Base-by-base conservation (phyloP, 441 rosid genomes). In the Populus hybrid region DNA sequence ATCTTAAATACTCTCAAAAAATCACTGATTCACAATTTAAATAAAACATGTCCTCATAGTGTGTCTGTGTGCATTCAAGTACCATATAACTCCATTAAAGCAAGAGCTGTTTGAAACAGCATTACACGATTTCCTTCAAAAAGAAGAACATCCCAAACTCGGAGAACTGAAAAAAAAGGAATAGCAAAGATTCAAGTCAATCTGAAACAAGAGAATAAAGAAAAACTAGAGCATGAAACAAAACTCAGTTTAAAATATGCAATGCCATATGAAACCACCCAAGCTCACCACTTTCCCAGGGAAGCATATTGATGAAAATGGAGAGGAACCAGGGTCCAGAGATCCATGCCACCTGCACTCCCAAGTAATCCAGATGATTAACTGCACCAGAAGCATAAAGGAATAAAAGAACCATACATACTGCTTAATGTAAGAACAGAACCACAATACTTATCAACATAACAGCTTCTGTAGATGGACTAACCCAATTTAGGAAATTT, bases 231-330 rank as follows among this genome's bases (percentile, higher is more conserved):
- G 68, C 54, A 59, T 50, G 70, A 21, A 59, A 57, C 10, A 72
- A 66, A 75, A 24, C 10, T 46, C 20, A 18, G 18, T 64, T 36
- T 12, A 24, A 38, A 70, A 69, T 59, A 11, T 78, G 57, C 8
- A 74, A 35, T 35, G 57, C 38, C 14, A 73, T 57, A 67, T 70
- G 64, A 85, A 61, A 72, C 82, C 76, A 75, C 78, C 90, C 84
- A 86, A 89, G 85, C 96, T 93, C 86, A 93, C 99, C 99, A 88
- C 99, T 97, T 97, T 97, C 99, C 99, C 99, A 97, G 70, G 99
- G 99, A 86, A 97, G 97, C 93, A 95, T 95, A 82, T 97, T 95
- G 93, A 97, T 88, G 77, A 97, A 97, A 86, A 95, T 95, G 87
- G 99, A 92, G 69, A 97, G 95, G 85, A 97, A 97, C 99, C 99